phyloP scores from a whole-genome alignment of 306 rosid genomes.

The Potentilla sterilis region DNA sequence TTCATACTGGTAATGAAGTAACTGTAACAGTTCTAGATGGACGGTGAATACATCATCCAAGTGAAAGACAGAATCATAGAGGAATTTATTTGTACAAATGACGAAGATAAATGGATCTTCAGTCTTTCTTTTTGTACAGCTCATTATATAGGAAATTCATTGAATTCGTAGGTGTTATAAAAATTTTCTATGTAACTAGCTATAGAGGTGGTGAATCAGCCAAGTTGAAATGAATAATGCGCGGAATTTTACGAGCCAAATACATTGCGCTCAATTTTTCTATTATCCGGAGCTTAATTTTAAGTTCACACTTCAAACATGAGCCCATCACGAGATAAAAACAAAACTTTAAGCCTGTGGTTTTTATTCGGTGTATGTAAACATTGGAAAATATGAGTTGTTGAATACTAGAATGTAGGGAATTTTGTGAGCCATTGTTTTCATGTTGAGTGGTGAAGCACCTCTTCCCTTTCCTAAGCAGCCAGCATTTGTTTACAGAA shows the following conservation, averaged over 20 bases:
- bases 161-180: background rate
- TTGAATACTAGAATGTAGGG: too few relatives aligned
- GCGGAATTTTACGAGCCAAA: too few relatives aligned
- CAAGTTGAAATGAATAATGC: too few relatives aligned
- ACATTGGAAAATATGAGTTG: too few relatives aligned
- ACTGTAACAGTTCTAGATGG: slow-evolving; percentile 19
- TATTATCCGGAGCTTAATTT: too few relatives aligned
- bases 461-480: slow-evolving; percentile 17
- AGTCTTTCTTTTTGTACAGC: background rate
- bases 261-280: too few relatives aligned
- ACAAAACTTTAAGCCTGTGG: too few relatives aligned
- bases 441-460: slow-evolving; percentile 48
- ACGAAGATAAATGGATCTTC: background rate
- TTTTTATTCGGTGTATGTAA: too few relatives aligned
- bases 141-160: background rate
- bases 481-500: slow-evolving; percentile 18
- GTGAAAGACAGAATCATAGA: background rate
- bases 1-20: slow-evolving; percentile 9
- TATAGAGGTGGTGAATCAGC: too few relatives aligned
- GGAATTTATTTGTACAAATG: background rate
- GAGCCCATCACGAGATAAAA: too few relatives aligned
- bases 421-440: slow-evolving; percentile 51
- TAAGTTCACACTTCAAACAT: too few relatives aligned
- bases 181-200: too few relatives aligned
- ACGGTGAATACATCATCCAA: slow-evolving; percentile 4